Percentiles rank a stretch among this genome's conserved stretches.
phyloP scores from a whole-genome alignment of 2,329 filamentous ascomycete genomes.

The Allantophomopsis lycopodina region DNA sequence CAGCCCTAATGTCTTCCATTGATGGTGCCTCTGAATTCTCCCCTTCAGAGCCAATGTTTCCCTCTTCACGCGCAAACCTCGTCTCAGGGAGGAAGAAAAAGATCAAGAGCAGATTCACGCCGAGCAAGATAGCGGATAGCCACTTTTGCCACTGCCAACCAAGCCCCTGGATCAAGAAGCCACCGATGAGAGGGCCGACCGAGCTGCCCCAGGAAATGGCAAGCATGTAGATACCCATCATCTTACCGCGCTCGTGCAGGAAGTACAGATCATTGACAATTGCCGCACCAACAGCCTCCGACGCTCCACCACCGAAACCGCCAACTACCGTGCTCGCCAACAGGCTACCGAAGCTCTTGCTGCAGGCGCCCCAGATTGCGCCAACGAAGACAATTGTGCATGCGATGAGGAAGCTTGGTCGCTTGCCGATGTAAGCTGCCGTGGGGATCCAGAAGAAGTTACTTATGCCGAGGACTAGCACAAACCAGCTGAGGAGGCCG shows the following conservation, averaged over 20 bases:
- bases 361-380: slow-evolving; percentile 29
- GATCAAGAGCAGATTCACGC: slow-evolving; percentile 2
- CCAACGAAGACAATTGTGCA: slow-evolving; percentile 23
- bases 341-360: slow-evolving; percentile 24
- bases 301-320: slow-evolving; percentile 28
- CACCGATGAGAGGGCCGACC: slow-evolving; percentile 1
- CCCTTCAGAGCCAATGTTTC: neutral
- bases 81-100: slow-evolving; percentile 3
- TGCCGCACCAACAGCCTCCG: slow-evolving; percentile 26
- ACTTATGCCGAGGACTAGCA: slow-evolving; percentile 28
- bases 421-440: slow-evolving; percentile 29
- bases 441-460: slow-evolving; percentile 36
- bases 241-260: slow-evolving; percentile 3
- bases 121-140: slow-evolving; percentile 1
- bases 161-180: slow-evolving; percentile 2
- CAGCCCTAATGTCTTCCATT: too few species aligned
- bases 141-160: slow-evolving; percentile 3
- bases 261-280: slow-evolving; percentile 4
- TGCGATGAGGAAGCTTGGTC: slow-evolving; percentile 29
- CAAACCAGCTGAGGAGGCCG: slow-evolving; percentile 27
- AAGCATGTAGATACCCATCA: slow-evolving; percentile 2
- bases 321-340: slow-evolving; percentile 29
- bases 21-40: neutral
- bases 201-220: slow-evolving; percentile 1
- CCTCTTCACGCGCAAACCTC: neutral